These are phyloP conservation scores for Vitis rupestris DNA, from an alignment of 164 flowering plant species.

Conservation along the genomic window DNA sequence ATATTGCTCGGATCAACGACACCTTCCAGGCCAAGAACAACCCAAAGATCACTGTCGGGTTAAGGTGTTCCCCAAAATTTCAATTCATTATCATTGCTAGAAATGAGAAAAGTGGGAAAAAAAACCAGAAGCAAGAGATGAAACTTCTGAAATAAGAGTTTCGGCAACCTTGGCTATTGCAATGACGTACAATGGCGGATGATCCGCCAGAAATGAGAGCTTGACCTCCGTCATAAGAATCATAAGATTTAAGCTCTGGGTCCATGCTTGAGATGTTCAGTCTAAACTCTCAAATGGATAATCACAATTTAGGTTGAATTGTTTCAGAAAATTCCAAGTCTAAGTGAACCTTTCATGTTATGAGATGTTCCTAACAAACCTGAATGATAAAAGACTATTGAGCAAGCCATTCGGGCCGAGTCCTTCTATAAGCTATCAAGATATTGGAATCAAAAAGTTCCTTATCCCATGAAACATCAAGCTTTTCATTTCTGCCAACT, in stretches of 20 bases:
- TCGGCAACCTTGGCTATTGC: slow-evolving; percentile 54
- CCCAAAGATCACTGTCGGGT: too few relatives aligned
- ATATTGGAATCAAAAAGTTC: slow-evolving; percentile 82
- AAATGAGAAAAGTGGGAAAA: slow-evolving; percentile 37
- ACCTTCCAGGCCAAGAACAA: too few relatives aligned
- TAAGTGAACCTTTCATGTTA: too few relatives aligned
- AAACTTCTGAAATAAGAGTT: slow-evolving; percentile 30
- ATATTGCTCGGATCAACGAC: too few relatives aligned
- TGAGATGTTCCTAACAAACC: slow-evolving; percentile 36
- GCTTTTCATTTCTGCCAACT: slow-evolving; percentile 94
- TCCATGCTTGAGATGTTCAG: too few relatives aligned
- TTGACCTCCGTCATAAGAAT: slow-evolving; percentile 15
- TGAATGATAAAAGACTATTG: slow-evolving; percentile 79
- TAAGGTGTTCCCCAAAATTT: too few relatives aligned
- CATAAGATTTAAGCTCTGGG: too few relatives aligned
- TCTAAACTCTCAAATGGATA: neutral
- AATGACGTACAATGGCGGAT: slow-evolving; percentile 52
- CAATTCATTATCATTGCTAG: slow-evolving; percentile 47
- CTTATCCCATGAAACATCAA: slow-evolving; percentile 85
- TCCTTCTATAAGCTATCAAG: slow-evolving; percentile 73
- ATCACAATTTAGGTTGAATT: too few relatives aligned
- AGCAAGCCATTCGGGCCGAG: slow-evolving; percentile 78
- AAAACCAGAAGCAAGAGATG: slow-evolving; percentile 47
- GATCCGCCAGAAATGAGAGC: slow-evolving; percentile 42
- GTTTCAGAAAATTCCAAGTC: too few relatives aligned